Evolutionary conservation across 2,329 filamentous ascomycete genomes (phyloP), one percentile per base, ranked within the genome.

Genomic region (Podosphaera leucotricha): DNA sequence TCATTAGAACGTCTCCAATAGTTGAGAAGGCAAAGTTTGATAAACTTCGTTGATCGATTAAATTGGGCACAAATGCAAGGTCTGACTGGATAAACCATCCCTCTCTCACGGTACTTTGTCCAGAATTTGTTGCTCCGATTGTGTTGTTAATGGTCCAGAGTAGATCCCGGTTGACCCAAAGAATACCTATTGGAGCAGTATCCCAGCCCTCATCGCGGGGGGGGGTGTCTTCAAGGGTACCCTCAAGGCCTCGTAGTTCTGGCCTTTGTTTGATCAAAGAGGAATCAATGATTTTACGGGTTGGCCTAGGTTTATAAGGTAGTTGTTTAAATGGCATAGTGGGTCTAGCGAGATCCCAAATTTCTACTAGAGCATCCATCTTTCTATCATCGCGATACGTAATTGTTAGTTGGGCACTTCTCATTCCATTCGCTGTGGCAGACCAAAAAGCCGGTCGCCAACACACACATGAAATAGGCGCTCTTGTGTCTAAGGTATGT

Each of bases 281-380:
- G 15, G 21, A 22, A 26, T 41, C 22, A 24, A 41, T 26, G 18
- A 41, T 41, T 41, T 41, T 26, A 19, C 19, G 38, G 22, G 20
- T 8, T 28, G 40, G 40, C 24, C 40, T 30, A 18, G 40, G 40
- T 16, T 30, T 42, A 15, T 42, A 42, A 1, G 40, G 40, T 40
- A 80, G 67, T 51, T 76, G 71, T 49, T 77, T 76, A 54, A 75
- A 78, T 0, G 75, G 74, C 63, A 80, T 67, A 1, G 72, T 71
- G 1, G 75, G 72, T 26, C 76, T 64, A 6, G 72, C 75, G n/a
- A 80, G 59, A 54, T 80, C 76, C 74, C 75, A 80, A 18, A 80
- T 64, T 46, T 80, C 74, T 13, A 78, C 71, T 0, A 66, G 63
- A 22, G 66, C 70, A 38, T 71, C 69, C 37, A 72, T 72, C 44